Conservation (phyloP, 2,329 filamentous ascomycete genomes). For the Neurospora crassa region DNA sequence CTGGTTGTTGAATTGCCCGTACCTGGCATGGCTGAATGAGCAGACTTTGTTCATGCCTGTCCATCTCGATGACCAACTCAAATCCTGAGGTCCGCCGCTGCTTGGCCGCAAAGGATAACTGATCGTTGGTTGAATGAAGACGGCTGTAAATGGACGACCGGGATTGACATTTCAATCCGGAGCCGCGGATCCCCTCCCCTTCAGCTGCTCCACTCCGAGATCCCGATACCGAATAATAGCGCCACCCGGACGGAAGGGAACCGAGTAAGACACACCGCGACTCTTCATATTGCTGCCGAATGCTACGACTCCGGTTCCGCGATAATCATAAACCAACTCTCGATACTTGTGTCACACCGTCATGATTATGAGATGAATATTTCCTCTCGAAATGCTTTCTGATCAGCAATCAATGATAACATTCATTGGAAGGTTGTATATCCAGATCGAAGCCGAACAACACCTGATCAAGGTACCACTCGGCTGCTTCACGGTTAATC, state of each 20-base stretch:
- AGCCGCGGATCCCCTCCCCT: neutral
- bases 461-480: neutral
- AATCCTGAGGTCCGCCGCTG: neutral
- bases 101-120: neutral
- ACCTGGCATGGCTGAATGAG: neutral
- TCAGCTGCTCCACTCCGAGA: neutral
- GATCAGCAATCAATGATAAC: neutral
- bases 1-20: neutral
- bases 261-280: neutral
- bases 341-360: neutral
- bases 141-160: neutral
- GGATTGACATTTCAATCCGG: neutral
- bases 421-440: neutral
- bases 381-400: neutral
- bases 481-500: neutral
- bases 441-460: neutral
- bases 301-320: neutral
- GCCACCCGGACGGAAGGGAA: neutral
- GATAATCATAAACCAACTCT: neutral
- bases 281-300: neutral
- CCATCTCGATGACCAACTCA: neutral
- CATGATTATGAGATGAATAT: neutral
- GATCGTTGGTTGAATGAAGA: neutral
- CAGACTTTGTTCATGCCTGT: neutral
- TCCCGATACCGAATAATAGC: neutral